phyloP scores from a whole-genome alignment of 2,329 filamentous ascomycete genomes.

The Talaromyces rugulosus region DNA sequence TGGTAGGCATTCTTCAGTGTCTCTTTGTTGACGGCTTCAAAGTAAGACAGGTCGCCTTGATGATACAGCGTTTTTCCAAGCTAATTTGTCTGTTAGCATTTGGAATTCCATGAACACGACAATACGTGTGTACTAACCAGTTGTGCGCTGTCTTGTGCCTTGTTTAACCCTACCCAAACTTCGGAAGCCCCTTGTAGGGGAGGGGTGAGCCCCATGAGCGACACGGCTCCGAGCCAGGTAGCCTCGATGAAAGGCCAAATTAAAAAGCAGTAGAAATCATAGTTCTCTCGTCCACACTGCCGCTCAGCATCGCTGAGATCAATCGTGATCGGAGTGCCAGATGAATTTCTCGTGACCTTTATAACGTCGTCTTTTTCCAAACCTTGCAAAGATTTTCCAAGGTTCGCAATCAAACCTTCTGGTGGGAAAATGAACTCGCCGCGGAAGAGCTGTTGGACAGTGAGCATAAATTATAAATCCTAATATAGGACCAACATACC shows the following conservation, averaged over 20 bases:
- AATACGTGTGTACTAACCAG: slow-evolving; percentile 49
- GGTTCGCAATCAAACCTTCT: slow-evolving; percentile 73
- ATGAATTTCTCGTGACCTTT: slow-evolving; percentile 55
- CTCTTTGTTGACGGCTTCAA: slow-evolving; percentile 97
- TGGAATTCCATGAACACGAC: background rate
- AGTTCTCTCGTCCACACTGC: slow-evolving; percentile 80
- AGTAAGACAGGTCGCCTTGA: slow-evolving; percentile 94
- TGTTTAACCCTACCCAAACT: slow-evolving; percentile 72
- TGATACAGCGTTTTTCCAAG: slow-evolving; percentile 96
- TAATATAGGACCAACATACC: slow-evolving; percentile 24
- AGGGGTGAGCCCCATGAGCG: slow-evolving; percentile 79
- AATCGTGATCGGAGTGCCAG: slow-evolving; percentile 57
- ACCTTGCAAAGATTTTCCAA: slow-evolving; percentile 72
- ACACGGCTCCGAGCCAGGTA: slow-evolving; percentile 85
- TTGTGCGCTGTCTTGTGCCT: slow-evolving; percentile 77
- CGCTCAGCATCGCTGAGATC: slow-evolving; percentile 75
- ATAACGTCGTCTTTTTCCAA: slow-evolving; percentile 79
- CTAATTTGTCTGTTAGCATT: slow-evolving; percentile 40
- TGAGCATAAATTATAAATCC: background rate
- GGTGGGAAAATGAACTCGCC: slow-evolving; percentile 96
- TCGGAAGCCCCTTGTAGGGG: slow-evolving; percentile 58
- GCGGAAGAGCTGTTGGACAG: slow-evolving; percentile 65
- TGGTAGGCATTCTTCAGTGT: slow-evolving; percentile 90
- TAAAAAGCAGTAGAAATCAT: slow-evolving; percentile 97
- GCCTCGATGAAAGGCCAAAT: slow-evolving; percentile 98